Evolutionary conservation across 768 basidiomycete genomes (phyloP), one percentile per base, ranked within the genome.

Genomic region (Rhodosporidiobolus sp.): DNA sequence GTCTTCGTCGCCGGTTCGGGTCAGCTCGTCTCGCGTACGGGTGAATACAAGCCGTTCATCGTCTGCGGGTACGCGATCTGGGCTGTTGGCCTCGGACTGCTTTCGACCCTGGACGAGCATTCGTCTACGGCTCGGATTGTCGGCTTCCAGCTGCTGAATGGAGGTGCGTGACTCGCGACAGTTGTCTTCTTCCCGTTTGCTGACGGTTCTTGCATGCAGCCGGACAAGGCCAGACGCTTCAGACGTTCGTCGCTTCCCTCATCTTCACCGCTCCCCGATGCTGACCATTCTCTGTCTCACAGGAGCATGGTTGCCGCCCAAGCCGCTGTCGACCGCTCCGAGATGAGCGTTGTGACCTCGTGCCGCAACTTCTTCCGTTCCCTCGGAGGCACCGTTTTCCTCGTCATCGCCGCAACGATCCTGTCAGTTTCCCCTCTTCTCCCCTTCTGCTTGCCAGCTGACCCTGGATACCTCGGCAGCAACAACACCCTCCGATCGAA

Each of bases 301-400:
- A 88, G 87, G 0, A 88, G 87, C 0, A 89, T 88, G 0, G 86
- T 89, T 12, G 88, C 88, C 0, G 87, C 86, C 12, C 90, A 91
- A 78, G 89, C 89, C 0, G 87, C 88, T 34, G 90, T 91, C 0
- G 80, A 86, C 0, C 81, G 89, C 50, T 83, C 83, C 52, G 89
- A 91, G 71, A 90, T 91, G 89, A 88, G 88, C 2, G 88, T 89
- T 16, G 89, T 90, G 0, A 90, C 89, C 0, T 87, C 86, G 0
- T 85, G 87, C 66, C 84, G 88, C 60, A 88, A 88, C 78, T 89
- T 90, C 74, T 83, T 89, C 60, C 85, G 89, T 24, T 81, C 87
- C 65, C 82, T 91, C 6, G 90, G 90, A 28, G 89, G 89, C 26
- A 88, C 89, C 0, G 77, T 92, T 5, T 83, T 86, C 8, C 84